These are phyloP conservation scores for Lasiodiplodia gonubiensis DNA, from an alignment of 2,329 filamentous ascomycete species.

Conservation along the genomic window DNA sequence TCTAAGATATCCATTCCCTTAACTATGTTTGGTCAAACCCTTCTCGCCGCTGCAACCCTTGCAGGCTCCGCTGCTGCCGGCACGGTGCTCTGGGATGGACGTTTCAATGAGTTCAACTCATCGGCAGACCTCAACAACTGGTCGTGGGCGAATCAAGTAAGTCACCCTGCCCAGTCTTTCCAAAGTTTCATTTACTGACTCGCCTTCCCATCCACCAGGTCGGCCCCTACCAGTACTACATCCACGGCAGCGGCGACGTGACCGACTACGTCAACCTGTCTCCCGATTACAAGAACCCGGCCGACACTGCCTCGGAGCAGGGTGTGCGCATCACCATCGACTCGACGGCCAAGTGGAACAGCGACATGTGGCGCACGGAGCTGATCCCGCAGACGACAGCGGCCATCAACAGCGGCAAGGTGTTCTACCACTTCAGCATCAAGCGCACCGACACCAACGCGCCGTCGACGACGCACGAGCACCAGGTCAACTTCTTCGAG, in stretches of 20 bases:
- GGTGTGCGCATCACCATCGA: slow-evolving; percentile 73
- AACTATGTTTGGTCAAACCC: slow-evolving; percentile 13
- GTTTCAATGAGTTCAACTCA: slow-evolving; percentile 65
- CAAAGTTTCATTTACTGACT: slow-evolving; percentile 41
- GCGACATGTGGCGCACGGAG: slow-evolving; percentile 75
- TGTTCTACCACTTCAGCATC: slow-evolving; percentile 76
- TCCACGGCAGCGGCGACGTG: slow-evolving; percentile 66
- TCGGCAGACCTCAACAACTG: slow-evolving; percentile 62
- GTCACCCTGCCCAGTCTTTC: slow-evolving; percentile 53
- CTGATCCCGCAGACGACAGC: slow-evolving; percentile 73
- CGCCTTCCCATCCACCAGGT: slow-evolving; percentile 48
- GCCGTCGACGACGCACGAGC: slow-evolving; percentile 67
- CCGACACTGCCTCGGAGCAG: slow-evolving; percentile 65
- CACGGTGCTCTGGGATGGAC: slow-evolving; percentile 67
- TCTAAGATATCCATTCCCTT: background rate
- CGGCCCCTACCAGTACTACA: slow-evolving; percentile 76
- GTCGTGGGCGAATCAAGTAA: slow-evolving; percentile 28
- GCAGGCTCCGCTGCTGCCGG: slow-evolving; percentile 36
- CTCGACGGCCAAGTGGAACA: slow-evolving; percentile 70
- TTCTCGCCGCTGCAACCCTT: slow-evolving; percentile 3
- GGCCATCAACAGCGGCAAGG: slow-evolving; percentile 68
- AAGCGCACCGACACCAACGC: slow-evolving; percentile 64
- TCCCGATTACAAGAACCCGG: slow-evolving; percentile 67
- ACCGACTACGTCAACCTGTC: slow-evolving; percentile 68
- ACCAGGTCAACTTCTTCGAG: slow-evolving; percentile 70